Percentiles rank a stretch among this genome's conserved stretches.
phyloP scores from a whole-genome alignment of 495 filamentous ascomycete species.

The Aspergillus panamensis region DNA sequence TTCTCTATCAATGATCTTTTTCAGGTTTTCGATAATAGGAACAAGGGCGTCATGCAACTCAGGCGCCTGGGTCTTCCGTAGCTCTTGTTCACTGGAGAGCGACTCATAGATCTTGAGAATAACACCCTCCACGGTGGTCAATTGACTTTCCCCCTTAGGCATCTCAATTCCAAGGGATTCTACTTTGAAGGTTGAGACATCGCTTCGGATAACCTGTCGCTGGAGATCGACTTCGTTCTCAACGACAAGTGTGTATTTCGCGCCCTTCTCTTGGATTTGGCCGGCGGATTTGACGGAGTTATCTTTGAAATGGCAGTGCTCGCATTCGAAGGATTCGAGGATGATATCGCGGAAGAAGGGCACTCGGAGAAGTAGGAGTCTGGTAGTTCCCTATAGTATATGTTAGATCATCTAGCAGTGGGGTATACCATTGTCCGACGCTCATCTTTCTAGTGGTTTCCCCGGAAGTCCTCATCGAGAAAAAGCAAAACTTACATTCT shows the following conservation, averaged over 20 bases:
- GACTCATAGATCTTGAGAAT: constrained; percentile 71
- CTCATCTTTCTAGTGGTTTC: too few species aligned
- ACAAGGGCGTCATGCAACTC: constrained; percentile 74
- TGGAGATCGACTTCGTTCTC: constrained; percentile 67
- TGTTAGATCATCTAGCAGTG: not conserved
- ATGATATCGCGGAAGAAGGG: constrained; percentile 97
- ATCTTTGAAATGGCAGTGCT: constrained; percentile 82
- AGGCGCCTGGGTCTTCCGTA: constrained; percentile 66
- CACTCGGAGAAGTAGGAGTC: constrained; percentile 82
- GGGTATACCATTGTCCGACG: too few species aligned
- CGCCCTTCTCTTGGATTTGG: constrained; percentile 83
- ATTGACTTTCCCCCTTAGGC: constrained; percentile 79
- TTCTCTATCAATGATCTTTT: constrained; percentile 67
- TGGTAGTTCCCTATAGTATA: constrained; percentile 66
- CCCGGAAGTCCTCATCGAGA: too few species aligned
- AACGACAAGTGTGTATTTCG: constrained; percentile 71
- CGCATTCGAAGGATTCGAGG: constrained; percentile 92
- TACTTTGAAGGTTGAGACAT: constrained; percentile 75
- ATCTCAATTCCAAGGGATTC: constrained; percentile 88
- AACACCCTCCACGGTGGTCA: constrained; percentile 90
- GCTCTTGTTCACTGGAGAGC: constrained; percentile 68
- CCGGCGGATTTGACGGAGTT: constrained; percentile 89
- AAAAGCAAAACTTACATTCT: constrained; percentile 59
- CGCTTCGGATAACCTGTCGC: constrained; percentile 87
- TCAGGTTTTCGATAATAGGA: constrained; percentile 63